These are phyloP conservation scores for Candida suzukii DNA, from an alignment of 805 yeast genomes.

Conservation along the genomic window DNA sequence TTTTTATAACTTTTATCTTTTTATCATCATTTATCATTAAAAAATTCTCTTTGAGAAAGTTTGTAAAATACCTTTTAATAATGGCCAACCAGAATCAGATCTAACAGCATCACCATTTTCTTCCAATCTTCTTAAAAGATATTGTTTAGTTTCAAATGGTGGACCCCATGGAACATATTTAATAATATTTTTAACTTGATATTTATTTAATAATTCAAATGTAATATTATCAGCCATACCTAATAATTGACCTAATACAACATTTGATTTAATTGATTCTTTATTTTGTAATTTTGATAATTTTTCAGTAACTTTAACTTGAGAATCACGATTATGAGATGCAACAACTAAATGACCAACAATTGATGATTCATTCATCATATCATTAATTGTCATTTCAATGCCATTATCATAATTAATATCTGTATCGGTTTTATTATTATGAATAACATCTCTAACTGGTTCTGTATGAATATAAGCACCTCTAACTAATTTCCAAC, in stretches of 20 bases:
- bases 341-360: conserved; percentile 85
- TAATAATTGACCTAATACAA: conserved; percentile 81
- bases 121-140: conserved; percentile 80
- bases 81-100: conserved; percentile 72
- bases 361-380: conserved; percentile 34
- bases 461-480: conserved; percentile 92
- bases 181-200: conserved; percentile 67
- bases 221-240: conserved; percentile 96
- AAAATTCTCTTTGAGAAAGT: conserved; percentile 27
- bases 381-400: conserved; percentile 49
- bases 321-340: conserved; percentile 80
- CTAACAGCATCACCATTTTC: conserved; percentile 95
- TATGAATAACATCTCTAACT: conserved; percentile 64
- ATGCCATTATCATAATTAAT: conserved; percentile 66
- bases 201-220: conserved; percentile 57
- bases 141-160: conserved; percentile 86
- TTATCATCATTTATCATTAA: conserved; percentile 4
- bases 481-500: conserved; percentile 89
- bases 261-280: conserved; percentile 41
- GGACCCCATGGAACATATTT: conserved; percentile 99
- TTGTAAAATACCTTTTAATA: conserved; percentile 46
- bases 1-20: background rate
- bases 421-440: conserved; percentile 78
- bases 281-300: conserved; percentile 23
- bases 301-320: conserved; percentile 58